phyloP scores from a whole-genome alignment of 2,329 filamentous ascomycete species.

The Amauroascus verrucosus region DNA sequence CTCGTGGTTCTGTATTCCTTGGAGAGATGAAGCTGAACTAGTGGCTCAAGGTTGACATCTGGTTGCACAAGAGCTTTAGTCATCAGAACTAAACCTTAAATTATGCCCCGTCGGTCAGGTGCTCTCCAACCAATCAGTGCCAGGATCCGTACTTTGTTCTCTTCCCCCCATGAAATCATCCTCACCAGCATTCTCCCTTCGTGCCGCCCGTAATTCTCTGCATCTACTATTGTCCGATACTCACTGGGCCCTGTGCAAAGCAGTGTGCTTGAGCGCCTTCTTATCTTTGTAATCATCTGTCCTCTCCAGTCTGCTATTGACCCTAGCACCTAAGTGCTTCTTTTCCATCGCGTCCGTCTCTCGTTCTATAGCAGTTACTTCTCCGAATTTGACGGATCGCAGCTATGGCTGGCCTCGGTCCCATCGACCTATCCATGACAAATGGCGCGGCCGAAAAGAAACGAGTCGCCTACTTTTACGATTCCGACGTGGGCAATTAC shows the following conservation, averaged over 20 bases:
- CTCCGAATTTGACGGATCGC: not conserved
- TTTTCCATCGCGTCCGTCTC: not conserved
- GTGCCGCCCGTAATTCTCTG: not conserved
- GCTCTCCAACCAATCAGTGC: slow-evolving; percentile 4
- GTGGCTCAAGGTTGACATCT: not conserved
- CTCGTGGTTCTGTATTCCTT: not conserved
- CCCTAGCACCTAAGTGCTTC: not conserved
- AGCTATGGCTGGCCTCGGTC: slow-evolving; percentile 44
- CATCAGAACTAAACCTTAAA: not conserved
- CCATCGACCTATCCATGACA: slow-evolving; percentile 43
- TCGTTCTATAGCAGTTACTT: not conserved
- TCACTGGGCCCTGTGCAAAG: not conserved
- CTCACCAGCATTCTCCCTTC: not conserved
- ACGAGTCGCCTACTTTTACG: slow-evolving; percentile 96
- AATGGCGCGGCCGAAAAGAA: slow-evolving; percentile 52
- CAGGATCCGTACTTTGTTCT: not conserved
- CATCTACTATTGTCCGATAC: not conserved
- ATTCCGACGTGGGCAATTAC: slow-evolving; percentile 96
- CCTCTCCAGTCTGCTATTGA: not conserved
- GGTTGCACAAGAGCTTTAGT: no score
- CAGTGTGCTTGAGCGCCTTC: not conserved
- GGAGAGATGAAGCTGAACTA: not conserved
- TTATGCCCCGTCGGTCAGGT: not conserved
- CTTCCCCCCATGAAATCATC: slow-evolving; percentile 12
- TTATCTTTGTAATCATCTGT: not conserved